Conservation (phyloP, 2,329 filamentous ascomycete genomes). For the Cercospora berteroae region DNA sequence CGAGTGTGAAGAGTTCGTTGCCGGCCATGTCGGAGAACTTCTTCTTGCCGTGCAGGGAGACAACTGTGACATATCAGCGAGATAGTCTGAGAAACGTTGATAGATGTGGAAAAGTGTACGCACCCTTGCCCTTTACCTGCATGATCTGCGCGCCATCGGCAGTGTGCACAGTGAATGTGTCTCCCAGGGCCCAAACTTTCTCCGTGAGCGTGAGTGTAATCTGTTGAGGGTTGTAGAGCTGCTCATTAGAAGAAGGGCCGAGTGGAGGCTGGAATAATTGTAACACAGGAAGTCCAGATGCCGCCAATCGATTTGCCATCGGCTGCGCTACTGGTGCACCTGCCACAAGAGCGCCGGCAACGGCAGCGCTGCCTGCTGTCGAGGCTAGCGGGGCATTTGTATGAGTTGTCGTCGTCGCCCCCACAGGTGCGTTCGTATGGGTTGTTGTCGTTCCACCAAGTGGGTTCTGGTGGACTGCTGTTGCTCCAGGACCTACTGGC, state of each 20-base stretch:
- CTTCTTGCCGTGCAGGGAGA: conserved; percentile 57
- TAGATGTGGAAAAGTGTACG: background rate
- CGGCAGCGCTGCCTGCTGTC: background rate
- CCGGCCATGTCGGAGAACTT: conserved; percentile 45
- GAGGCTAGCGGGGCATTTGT: background rate
- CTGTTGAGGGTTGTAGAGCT: conserved; percentile 32
- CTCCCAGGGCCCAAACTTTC: conserved; percentile 59
- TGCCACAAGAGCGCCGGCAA: background rate
- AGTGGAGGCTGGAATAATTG: conserved; percentile 32
- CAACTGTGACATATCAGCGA: conserved; percentile 25
- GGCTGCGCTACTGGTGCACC: background rate
- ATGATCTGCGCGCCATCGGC: conserved; percentile 55
- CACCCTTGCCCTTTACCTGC: conserved; percentile 54
- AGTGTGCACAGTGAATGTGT: conserved; percentile 63
- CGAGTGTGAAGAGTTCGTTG: conserved; percentile 57
- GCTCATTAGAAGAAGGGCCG: conserved; percentile 28
- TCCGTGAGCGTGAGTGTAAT: conserved; percentile 55
- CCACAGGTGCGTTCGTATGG: background rate
- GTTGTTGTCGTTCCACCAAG: background rate
- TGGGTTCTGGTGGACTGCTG: background rate
- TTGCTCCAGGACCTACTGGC: background rate
- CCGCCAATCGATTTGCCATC: background rate
- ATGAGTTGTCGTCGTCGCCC: background rate
- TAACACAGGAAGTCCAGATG: conserved; percentile 12
- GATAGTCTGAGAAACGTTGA: background rate